Base-by-base conservation (phyloP, 2,329 filamentous ascomycete species). In the Fusarium sp. region DNA sequence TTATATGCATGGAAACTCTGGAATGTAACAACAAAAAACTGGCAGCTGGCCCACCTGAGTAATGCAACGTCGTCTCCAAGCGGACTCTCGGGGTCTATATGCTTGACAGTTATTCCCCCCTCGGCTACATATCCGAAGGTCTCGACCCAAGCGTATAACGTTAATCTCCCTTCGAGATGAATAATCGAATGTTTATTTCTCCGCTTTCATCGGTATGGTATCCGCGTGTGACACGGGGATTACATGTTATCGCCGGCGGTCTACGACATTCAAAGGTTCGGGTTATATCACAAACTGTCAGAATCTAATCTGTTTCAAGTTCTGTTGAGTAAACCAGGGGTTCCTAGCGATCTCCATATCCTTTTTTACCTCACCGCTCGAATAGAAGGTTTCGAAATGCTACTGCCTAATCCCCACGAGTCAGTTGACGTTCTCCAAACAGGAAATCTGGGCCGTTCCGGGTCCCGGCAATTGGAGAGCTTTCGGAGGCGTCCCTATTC, bases 291-390 rank as follows among this genome's bases (percentile, higher is more conserved):
- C 3, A 27, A 2, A 14, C 42, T 25, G 20, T 10, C 20, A 46
- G 42, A 46, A 46, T 46, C 42, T 46, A 23, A 53, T 53, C 18
- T n/a, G 49, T 53, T 34, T 53, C 49, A 53, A 53, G 31, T 53
- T 53, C 29, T 31, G 49, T 34, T 53, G 49, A 53, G 49, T 8
- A 20, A 33, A 20, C 16, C 16, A 27, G 10, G 31, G 27, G 27
- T 18, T 31, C 31, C n/a, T 33, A 31, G 16, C 13, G 46, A 42
- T 25, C 23, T 23, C 23, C 42, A 46, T 31, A 16, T 31, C 16
- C 29, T 31, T 27, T 7, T 27, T 14, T 33, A 20, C 10, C 27
- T 20, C 49, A 33, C 31, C 29, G 16, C 29, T 13, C 20, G 29
- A 14, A n/a, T 4, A 13, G 18, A 18, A 23, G 31, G 18, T 53